phyloP scores from a whole-genome alignment of 208 protist genomes.

The Borovskyia barvae region DNA sequence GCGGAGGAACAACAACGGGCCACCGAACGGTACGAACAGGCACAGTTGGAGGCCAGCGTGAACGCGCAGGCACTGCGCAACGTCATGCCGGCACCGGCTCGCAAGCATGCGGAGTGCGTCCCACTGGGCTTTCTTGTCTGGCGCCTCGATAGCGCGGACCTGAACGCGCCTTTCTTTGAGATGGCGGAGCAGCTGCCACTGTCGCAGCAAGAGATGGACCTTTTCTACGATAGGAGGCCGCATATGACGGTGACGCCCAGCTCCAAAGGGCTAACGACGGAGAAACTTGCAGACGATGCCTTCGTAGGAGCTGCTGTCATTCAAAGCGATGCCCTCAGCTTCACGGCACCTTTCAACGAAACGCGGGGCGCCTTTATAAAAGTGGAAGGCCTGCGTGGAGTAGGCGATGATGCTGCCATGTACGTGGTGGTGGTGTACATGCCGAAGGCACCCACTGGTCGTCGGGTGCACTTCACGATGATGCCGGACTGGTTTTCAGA shows the following conservation, averaged over 20 bases:
- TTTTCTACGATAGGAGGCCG: slow-evolving; percentile 28
- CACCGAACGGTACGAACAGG: slow-evolving; percentile 43
- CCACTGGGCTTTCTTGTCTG: slow-evolving; percentile 62
- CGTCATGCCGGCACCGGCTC: slow-evolving; percentile 32
- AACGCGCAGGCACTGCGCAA: slow-evolving; percentile 59
- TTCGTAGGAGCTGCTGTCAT: slow-evolving; percentile 29
- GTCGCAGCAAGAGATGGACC: slow-evolving; percentile 45
- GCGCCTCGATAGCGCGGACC: slow-evolving; percentile 36
- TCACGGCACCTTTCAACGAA: slow-evolving; percentile 44
- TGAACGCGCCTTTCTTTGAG: slow-evolving; percentile 43
- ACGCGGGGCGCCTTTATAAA: slow-evolving; percentile 55
- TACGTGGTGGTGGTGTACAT: slow-evolving; percentile 40
- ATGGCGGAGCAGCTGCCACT: slow-evolving; percentile 43
- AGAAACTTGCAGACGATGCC: slow-evolving; percentile 21
- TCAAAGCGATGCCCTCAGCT: slow-evolving; percentile 38
- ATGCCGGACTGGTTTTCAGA: slow-evolving; percentile 63
- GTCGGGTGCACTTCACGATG: slow-evolving; percentile 27
- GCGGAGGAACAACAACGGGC: slow-evolving; percentile 33
- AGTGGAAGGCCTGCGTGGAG: slow-evolving; percentile 49
- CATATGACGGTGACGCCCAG: slow-evolving; percentile 5
- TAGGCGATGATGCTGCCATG: slow-evolving; percentile 45
- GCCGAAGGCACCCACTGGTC: slow-evolving; percentile 18
- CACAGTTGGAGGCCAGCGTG: slow-evolving; percentile 53
- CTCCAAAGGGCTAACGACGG: slow-evolving; percentile 16
- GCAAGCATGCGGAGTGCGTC: slow-evolving; percentile 35